Base-by-base conservation (phyloP, 1,139 yeast genomes). In the Scheffersomyces titani region DNA sequence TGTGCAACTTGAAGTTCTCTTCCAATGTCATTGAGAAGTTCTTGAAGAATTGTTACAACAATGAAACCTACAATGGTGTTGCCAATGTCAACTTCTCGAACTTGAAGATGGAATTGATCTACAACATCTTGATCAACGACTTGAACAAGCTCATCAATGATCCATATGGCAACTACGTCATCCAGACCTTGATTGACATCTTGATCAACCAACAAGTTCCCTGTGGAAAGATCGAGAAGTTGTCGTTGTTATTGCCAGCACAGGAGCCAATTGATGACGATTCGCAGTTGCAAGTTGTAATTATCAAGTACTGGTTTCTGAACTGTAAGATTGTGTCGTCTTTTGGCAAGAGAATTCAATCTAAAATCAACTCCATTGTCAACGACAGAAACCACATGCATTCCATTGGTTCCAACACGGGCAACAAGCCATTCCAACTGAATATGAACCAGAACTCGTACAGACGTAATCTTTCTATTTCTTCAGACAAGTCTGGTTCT, bases 1-100 rank as follows among this genome's bases (percentile, higher is more conserved):
- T 78, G 62, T 79, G 83, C 60, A 77, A 74, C 58, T 69, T 76
- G 61, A 80, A 80, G 62, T 80, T 79, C 61, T 73, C 80, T n/a
- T 78, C 82, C 36, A 80, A 80, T 59, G 83, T 80, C 9, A 72
- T 80, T 60, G 83, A 80, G 61, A 80, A 78, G 63, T 77, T 78
- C 55, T 70, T 80, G 63, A 79, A 78, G 63, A 79, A 74, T 59
- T 80, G 83, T 61, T 76, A 65, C 60, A 68, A 68, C 54, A 78
- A 78, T 59, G 83, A 80, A 63, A 47, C 50, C 16, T 50, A 51
- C 49, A 52, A 20, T 49, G 52, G 22, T n/a, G 50, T 59, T 7
- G 53, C 56, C 20, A 57, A 66, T 51, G 52, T 63, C 13, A 64
- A 70, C 44, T 69, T 68, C 52, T 60, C 68, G 5, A 58, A 61